Evolutionary conservation across 2,329 filamentous ascomycete genomes (phyloP).

Genomic region (Cephalotrichum gorgonifer): DNA sequence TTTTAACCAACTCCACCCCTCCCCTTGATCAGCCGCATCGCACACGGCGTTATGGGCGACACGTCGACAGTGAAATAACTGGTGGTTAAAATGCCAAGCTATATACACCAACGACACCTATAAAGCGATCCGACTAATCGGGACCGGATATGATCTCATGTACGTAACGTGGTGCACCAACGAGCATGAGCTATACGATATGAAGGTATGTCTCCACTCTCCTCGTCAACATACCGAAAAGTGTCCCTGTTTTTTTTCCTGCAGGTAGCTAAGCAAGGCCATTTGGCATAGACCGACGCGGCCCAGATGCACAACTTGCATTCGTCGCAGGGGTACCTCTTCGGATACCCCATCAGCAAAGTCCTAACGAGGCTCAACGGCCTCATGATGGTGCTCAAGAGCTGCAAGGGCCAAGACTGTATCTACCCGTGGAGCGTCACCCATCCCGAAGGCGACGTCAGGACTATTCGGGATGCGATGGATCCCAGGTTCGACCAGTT

Average conservation of each 20-base stretch:
- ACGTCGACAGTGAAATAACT: not conserved
- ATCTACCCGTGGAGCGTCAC: slow-evolving; percentile 45
- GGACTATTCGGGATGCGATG: slow-evolving; percentile 40
- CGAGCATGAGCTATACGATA: slow-evolving; percentile 58
- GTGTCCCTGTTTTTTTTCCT: not conserved
- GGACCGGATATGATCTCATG: slow-evolving; percentile 45
- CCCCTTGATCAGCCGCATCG: not conserved
- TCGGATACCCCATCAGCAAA: slow-evolving; percentile 22
- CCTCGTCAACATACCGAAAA: not conserved
- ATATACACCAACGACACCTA: slow-evolving; percentile 41
- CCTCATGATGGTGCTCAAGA: slow-evolving; percentile 49
- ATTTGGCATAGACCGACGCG: slow-evolving; percentile 36
- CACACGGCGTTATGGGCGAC: not conserved
- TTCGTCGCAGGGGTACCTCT: slow-evolving; percentile 13
- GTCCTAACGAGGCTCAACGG: slow-evolving; percentile 43
- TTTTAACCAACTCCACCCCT: no score
- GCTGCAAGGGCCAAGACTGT: slow-evolving; percentile 44
- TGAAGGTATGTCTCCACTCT: slow-evolving; percentile 30
- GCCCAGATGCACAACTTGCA: slow-evolving; percentile 38
- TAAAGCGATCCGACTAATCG: slow-evolving; percentile 46
- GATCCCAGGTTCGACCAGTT: slow-evolving; percentile 36
- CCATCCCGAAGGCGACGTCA: slow-evolving; percentile 42
- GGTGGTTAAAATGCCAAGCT: not conserved
- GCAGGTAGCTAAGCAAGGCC: not conserved
- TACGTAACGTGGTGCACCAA: slow-evolving; percentile 62